Evolutionary conservation across 2,329 filamentous ascomycete species (phyloP), one percentile per base, ranked within the genome.

Genomic region (Aspergillus aculeatus): DNA sequence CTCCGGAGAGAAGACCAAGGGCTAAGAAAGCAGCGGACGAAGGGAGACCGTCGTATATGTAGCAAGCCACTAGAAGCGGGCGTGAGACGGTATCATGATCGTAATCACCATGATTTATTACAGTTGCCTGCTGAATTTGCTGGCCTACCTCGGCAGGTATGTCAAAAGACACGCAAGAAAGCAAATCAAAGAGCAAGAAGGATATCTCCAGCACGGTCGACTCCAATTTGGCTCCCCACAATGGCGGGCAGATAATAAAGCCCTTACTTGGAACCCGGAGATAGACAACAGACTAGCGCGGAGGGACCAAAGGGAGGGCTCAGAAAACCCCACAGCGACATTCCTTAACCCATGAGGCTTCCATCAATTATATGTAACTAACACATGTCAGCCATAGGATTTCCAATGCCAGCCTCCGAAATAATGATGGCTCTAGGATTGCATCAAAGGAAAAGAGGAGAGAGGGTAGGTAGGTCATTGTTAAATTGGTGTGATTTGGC

Each of bases 51-150:
- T 23, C 32, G 56, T 52, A 54, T 52, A 52, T 21, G 48, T 54
- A 47, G 56, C 48, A 49, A 41, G 47, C 55, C 55, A 61, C 51
- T 55, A 54, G 12, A 38, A 35, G 47, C 31, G 29, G 47, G 23
- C 51, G 38, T 52, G 38, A 29, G 26, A 19, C 24, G 44, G 29
- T 58, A 41, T 61, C 56, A 55, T 31, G 19, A 38, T 58, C 26
- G 51, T 49, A 44, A 24, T 51, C 29, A 26, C 50, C 26, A 47
- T 55, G 29, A 55, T 55, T 55, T 19, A 31, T n/a, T 31, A 32
- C 24, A n/a, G 19, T 19, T 16, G 41, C 14, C 47, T 55, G 31
- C 47, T 47, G 53, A 31, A 29, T 35, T 47, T 2, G 41, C 10
- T 48, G 38, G 38, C 29, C 38, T 54, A 54, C 38, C 38, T 44